Base-by-base conservation (phyloP, 352 stramenopile species). In the Discostella stelligera region DNA sequence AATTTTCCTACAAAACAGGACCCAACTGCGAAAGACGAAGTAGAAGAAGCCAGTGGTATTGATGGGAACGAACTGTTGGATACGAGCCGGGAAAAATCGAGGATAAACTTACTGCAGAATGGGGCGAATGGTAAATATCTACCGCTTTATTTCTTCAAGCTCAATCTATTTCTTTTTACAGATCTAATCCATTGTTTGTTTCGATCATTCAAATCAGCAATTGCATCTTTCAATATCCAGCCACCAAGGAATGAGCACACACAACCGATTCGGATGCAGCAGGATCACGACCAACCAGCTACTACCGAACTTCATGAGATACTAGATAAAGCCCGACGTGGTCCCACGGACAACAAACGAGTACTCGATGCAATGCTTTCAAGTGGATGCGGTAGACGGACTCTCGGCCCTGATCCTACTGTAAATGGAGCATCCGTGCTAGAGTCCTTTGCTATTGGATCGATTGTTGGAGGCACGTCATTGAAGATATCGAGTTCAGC, bases 281-380 rank as follows among this genome's bases (percentile, higher is more conserved):
- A 44, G 13, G 7, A 14, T 13, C 37, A 10, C 11, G 37, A 44
- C 7, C 7, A 44, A 44, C 7, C 37, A 8, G 27, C 27, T 32
- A 44, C 37, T 3, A 8, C 7, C 37, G 37, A 14, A 16, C 62
- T 64, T 6, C 52, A 83, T 18, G 68, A 74, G 46, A 39, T 66
- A n/a, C 23, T 84, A 52, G 32, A 66, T 58, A 46, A 23, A 60
- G 44, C 65, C 48, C 44, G 59, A 52, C 71, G 41, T 20, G 62
- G 13, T 48, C 62, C 50, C 18, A 18, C 61, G 5, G 66, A 80
- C 20, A 65, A 80, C 39, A 65, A 69, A 52, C n/a, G 49, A 49
- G 58, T 85, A 11, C 27, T 85, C 20, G 64, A 80, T 14, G 77
- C 71, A 18, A 85, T 85, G 77, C 62, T 85, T 16, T 79, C 79